Conservation (phyloP, 306 rosid genomes). For the Aeschynomene evenia region DNA sequence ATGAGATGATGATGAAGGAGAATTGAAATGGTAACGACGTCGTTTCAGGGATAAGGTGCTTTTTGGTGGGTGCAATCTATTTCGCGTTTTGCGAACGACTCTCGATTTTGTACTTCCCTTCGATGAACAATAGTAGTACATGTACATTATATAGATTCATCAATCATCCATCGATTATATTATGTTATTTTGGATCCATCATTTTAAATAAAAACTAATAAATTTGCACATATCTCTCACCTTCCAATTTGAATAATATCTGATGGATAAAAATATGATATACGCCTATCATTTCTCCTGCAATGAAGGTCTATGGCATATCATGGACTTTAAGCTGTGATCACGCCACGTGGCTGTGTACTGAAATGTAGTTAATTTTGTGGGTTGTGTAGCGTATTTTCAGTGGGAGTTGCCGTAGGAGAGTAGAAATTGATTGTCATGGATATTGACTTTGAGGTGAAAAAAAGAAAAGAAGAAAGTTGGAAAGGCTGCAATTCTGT, state of each 20-base stretch:
- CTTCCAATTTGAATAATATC: too few relatives aligned
- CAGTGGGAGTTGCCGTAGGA: not conserved
- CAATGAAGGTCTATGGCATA: not conserved
- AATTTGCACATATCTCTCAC: too few relatives aligned
- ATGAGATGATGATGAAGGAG: not conserved
- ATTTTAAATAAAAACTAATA: too few relatives aligned
- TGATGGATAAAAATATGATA: too few relatives aligned
- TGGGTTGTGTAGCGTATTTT: not conserved
- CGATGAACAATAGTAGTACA: too few relatives aligned
- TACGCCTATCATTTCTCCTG: too few relatives aligned
- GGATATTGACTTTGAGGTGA: not conserved
- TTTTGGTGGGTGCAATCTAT: slow-evolving; percentile 26
- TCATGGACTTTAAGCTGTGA: not conserved
- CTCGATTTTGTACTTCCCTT: slow-evolving; percentile 18
- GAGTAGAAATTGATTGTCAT: not conserved
- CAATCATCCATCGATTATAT: too few relatives aligned
- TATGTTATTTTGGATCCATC: too few relatives aligned
- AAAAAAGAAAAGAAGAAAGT: too few relatives aligned
- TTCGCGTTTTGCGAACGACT: slow-evolving; percentile 45
- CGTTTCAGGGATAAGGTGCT: not conserved
- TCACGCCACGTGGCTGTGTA: not conserved
- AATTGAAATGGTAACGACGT: slow-evolving; percentile 12
- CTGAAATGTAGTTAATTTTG: not conserved
- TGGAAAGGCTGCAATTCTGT: not conserved
- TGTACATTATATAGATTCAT: too few relatives aligned